Evolutionary conservation across 1,284 basidiomycete species (phyloP).

Genomic region (Gymnopus androsaceus): DNA sequence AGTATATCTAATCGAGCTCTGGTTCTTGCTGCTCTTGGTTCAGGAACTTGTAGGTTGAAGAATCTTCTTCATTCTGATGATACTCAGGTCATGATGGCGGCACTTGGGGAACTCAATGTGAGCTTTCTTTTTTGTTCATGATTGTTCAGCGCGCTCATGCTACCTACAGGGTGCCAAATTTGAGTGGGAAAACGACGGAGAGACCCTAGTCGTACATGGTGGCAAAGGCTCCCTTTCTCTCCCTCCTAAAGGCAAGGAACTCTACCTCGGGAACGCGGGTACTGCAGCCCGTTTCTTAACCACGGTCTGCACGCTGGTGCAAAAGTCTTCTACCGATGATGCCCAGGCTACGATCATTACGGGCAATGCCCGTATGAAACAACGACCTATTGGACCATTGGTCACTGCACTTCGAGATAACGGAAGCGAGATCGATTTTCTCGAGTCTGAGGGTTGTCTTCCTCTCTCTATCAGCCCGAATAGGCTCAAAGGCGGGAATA

Average conservation of each 20-base stretch:
- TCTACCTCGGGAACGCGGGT: constrained; percentile 97
- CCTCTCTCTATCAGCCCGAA: constrained; percentile 85
- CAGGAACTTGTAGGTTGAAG: constrained; percentile 85
- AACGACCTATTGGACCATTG: constrained; percentile 93
- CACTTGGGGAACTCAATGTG: constrained; percentile 85
- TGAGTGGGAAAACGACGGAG: constrained; percentile 86
- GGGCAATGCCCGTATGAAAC: constrained; percentile 98
- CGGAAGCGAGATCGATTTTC: constrained; percentile 78
- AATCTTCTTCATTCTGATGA: constrained; percentile 97
- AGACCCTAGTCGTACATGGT: constrained; percentile 91
- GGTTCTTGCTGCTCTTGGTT: constrained; percentile 89
- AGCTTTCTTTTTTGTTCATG: constrained; percentile 22
- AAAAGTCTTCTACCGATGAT: constrained; percentile 44
- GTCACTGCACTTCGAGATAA: constrained; percentile 89
- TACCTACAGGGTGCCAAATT: constrained; percentile 72
- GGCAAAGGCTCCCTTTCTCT: constrained; percentile 81
- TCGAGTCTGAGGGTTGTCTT: constrained; percentile 83
- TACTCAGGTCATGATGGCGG: constrained; percentile 99
- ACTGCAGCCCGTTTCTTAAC: constrained; percentile 98
- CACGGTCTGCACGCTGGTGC: constrained; percentile 89
- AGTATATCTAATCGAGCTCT: constrained; percentile 96
- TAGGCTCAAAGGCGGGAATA: constrained; percentile 84
- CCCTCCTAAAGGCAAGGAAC: constrained; percentile 78
- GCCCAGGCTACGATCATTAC: constrained; percentile 78
- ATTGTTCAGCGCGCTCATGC: not conserved